Conservation (phyloP, 345 rosid genomes). For the Gossypium bickii region DNA sequence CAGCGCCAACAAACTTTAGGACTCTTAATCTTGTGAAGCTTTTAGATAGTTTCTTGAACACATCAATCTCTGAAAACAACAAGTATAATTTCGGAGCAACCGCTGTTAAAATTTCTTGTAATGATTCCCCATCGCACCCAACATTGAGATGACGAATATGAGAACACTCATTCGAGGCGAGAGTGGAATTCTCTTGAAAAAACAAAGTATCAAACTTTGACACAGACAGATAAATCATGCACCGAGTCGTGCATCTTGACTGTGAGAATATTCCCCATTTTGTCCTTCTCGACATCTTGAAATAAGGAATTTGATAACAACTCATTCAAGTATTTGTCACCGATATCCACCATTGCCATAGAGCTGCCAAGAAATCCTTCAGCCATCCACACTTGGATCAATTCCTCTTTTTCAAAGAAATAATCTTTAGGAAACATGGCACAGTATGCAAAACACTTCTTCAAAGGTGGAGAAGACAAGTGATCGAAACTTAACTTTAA, state of each 20-base stretch:
- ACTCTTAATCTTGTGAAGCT: conserved; percentile 5
- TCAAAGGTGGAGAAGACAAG: neutral
- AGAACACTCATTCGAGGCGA: no score
- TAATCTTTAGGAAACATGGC: neutral
- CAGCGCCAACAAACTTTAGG: neutral
- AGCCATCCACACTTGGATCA: no score
- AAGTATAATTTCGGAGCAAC: neutral
- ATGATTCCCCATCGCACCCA: neutral
- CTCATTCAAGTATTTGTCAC: no score
- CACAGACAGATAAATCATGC: no score
- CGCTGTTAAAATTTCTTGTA: no score
- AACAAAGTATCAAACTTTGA: neutral
- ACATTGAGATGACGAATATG: neutral
- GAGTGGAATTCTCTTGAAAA: neutral
- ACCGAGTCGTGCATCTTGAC: conserved; percentile 24
- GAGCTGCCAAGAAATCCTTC: no score
- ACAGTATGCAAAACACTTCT: conserved; percentile 17
- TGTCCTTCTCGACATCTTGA: neutral
- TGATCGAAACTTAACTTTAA: conserved; percentile 16
- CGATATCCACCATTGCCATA: no score
- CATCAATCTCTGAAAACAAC: neutral
- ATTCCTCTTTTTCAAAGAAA: no score
- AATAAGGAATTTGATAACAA: no score
- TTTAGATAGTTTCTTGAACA: neutral
- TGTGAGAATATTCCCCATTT: neutral